A percentile compares a stretch with the other conserved stretches of the same genome.
Evolutionary conservation across 495 filamentous ascomycete species (phyloP).

Genomic region (Daldinia bambusicola): DNA sequence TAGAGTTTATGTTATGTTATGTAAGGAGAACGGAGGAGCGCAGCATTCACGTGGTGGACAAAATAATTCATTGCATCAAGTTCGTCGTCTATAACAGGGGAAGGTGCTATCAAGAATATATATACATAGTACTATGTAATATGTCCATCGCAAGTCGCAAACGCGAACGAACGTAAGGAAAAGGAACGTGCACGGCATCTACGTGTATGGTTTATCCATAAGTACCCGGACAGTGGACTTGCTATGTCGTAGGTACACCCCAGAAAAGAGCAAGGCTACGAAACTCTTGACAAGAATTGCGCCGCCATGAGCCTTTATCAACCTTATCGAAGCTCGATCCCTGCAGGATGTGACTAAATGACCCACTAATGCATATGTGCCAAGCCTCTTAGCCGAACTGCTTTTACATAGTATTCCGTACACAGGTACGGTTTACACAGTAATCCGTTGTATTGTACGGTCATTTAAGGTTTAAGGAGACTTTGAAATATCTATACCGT

Average conservation of each 20-base stretch:
- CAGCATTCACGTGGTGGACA: conserved; percentile 6
- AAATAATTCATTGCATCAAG: conserved; percentile 24
- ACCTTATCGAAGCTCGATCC: conserved; percentile 27
- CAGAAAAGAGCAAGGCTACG: conserved; percentile 33
- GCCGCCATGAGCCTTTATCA: conserved; percentile 36
- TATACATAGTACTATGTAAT: too few relatives aligned
- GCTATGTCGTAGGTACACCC: background rate
- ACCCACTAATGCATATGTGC: conserved; percentile 8
- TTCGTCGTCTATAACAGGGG: conserved; percentile 17
- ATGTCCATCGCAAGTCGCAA: conserved; percentile 28
- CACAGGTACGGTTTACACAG: too few relatives aligned
- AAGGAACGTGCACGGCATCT: background rate
- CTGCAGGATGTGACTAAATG: conserved; percentile 17
- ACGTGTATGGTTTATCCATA: too few relatives aligned
- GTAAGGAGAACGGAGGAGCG: background rate
- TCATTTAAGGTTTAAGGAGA: too few relatives aligned
- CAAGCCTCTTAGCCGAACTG: background rate
- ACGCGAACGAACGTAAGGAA: background rate
- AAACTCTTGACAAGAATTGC: conserved; percentile 27
- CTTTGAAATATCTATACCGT: too few relatives aligned
- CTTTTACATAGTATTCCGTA: too few relatives aligned
- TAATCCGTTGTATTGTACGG: background rate
- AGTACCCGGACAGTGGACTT: too few relatives aligned
- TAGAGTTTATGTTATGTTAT: too few relatives aligned
- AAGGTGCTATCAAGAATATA: conserved; percentile 26